phyloP scores from a whole-genome alignment of 176 grass and related monocot species.

The Musa troglodytarum region DNA sequence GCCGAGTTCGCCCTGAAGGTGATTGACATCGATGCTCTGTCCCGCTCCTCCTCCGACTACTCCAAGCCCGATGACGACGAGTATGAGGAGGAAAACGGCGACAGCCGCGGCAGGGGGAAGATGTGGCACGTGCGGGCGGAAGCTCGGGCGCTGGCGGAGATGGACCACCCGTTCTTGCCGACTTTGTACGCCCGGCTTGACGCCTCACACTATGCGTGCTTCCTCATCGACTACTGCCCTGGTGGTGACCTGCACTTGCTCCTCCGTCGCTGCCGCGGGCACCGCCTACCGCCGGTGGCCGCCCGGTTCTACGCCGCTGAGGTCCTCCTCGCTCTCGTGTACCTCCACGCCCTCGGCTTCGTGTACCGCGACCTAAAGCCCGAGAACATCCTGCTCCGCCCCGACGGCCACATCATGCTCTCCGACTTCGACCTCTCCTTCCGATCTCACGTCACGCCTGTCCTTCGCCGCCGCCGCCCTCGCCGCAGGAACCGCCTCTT shows the following conservation, averaged over 20 bases:
- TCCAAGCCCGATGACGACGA: neutral
- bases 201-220: constrained; percentile 9
- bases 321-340: constrained; percentile 8
- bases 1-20: constrained; percentile 2
- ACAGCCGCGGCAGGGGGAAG: neutral
- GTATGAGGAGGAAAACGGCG: neutral
- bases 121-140: constrained; percentile 1
- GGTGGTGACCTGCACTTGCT: constrained; percentile 6
- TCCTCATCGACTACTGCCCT: constrained; percentile 15
- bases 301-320: constrained; percentile 8
- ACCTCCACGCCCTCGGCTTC: constrained; percentile 13
- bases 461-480: neutral
- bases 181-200: constrained; percentile 2
- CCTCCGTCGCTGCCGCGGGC: neutral
- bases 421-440: constrained; percentile 13
- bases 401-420: constrained; percentile 11
- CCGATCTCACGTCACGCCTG: neutral
- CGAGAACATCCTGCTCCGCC: constrained; percentile 9
- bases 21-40: neutral
- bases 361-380: constrained; percentile 9
- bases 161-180: constrained; percentile 1
- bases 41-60: neutral
- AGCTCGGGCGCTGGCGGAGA: neutral
- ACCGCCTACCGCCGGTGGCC: neutral
- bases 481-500: neutral